Evolutionary conservation across 1,139 yeast species (phyloP), one percentile per base, ranked within the genome.

Genomic region (Scheffersomyces illinoinensis): DNA sequence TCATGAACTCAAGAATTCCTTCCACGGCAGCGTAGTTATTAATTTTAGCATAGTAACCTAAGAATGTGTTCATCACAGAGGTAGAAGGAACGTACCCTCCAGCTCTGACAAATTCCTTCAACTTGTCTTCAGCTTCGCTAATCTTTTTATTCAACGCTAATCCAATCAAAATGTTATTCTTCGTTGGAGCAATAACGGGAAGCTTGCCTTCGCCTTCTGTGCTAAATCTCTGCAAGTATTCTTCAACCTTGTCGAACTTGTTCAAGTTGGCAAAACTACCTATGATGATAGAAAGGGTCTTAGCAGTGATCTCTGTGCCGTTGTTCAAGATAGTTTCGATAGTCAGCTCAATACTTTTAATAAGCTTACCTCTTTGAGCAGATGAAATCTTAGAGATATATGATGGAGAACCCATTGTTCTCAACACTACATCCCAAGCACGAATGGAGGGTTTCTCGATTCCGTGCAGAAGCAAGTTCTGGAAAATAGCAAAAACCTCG

Each of bases 1-100:
- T 68, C 83, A 80, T 80, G 66, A 72, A 80, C 51, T 71, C 64
- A 54, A 78, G 63, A 53, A 80, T 73, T 5, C 79, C 81, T 55
- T 76, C 78, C 18, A 79, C 79, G 4, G 83, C 81, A 39, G 71
- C 65, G 59, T 70, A 73, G 64, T 79, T 78, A 56, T 72, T 68
- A 17, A 52, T 54, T 52, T 71, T 72, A 43, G 76, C 71, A 61
- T 81, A 76, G 61, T 69, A 63, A 53, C 66, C 67, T 63, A 81
- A 70, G 62, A 79, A 78, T 7, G 75, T 67, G 67, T 81, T 80
- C 76, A 80, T 72, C 18, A 75, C 73, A 18, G 66, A 63, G 39
- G 76, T 71, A 21, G 73, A 68, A 5, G 85, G 83, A n/a, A 64
- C 62, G 59, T 68, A 78, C 1, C 66, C 66, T 5, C 67, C 59